Base-by-base conservation (phyloP, 2,329 filamentous ascomycete species). In the Sporothrix dimorphospora region DNA sequence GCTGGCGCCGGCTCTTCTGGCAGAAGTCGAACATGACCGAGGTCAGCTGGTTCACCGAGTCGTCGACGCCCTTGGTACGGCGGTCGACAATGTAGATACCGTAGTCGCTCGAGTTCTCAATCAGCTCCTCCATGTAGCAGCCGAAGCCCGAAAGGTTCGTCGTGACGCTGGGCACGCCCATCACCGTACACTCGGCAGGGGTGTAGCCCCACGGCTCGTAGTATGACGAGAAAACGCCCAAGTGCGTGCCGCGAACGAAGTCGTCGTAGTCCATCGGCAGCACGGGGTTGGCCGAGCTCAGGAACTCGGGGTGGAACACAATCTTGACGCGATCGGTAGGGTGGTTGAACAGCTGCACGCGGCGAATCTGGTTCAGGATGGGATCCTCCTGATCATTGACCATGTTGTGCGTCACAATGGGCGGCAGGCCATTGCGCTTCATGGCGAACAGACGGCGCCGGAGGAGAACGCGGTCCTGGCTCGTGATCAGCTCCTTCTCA, bases 161-260 rank as follows among this genome's bases (percentile, higher is more conserved):
- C 12, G 96, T 98, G 82, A 99, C 98, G 82, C 94, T 97, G 57
- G 96, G 96, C 53, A 99, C 94, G 77, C 96, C 96, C 96, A 98
- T 98, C 75, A 98, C 96, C 0, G 96, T 98, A 82, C 96, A 99
- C 82, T 98, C 96, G 69, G 96, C 95, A 0, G 95, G 96, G 1
- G 96, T 99, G 83, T 99, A 99, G 61, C 96, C 96, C 96, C 96
- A 99, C 9, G 96, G 96, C 84, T 99, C 96, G 81, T 99, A 99
- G 88, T 98, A 98, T 2, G 96, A 98, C 30, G 95, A 88, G 83
- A 99, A 99, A 72, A 99, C 90, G 78, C 96, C 96, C 79, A 99
- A 84, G 82, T 99, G 95, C 53, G 95, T 98, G 75, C 96, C 96
- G 71, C 96, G 93, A 59, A 99, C 96, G 79, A 99, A 99, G 81